Percentiles rank a stretch among this genome's conserved stretches.
Conservation (phyloP, 2,329 filamentous ascomycete genomes). For the Hymenoscyphus albidus region DNA sequence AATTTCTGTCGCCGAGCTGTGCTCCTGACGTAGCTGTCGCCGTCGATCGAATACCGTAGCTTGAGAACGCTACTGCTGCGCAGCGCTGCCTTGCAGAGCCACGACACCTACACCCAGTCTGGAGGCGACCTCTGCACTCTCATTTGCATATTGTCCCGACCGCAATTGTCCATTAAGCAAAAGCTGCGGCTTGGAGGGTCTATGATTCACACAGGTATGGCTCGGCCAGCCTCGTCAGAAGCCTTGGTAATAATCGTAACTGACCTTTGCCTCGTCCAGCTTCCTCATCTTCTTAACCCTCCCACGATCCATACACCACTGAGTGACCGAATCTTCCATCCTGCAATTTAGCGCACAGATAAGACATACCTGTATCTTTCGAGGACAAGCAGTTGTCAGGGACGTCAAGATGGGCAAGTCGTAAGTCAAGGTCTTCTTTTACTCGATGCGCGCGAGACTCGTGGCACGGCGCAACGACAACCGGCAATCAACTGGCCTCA, state of each 20-base stretch:
- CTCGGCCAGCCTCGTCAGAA: not conserved
- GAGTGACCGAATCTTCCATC: not conserved
- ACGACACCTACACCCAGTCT: slow-evolving; percentile 3
- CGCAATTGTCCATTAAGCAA: not conserved
- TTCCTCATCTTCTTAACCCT: not conserved
- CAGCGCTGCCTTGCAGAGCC: slow-evolving; percentile 1
- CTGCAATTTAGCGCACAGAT: slow-evolving; percentile 2
- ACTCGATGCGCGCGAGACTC: not conserved
- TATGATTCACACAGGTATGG: not conserved
- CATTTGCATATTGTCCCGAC: slow-evolving; percentile 3
- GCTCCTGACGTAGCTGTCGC: slow-evolving; percentile 8
- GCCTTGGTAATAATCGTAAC: slow-evolving; percentile 6
- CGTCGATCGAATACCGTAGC: not conserved
- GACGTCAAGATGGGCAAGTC: slow-evolving; percentile 48
- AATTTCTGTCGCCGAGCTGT: not conserved
- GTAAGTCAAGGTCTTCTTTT: slow-evolving; percentile 40
- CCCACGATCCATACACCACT: not conserved
- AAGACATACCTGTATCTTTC: slow-evolving; percentile 1
- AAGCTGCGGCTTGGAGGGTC: not conserved
- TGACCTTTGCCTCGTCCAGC: slow-evolving; percentile 8
- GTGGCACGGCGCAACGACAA: not conserved
- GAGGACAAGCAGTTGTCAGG: not conserved
- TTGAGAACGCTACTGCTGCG: not conserved
- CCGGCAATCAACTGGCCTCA: not conserved
- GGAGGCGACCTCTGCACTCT: slow-evolving; percentile 5